Evolutionary conservation across 164 flowering plant species (phyloP).

Genomic region (Buxus sempervirens): DNA sequence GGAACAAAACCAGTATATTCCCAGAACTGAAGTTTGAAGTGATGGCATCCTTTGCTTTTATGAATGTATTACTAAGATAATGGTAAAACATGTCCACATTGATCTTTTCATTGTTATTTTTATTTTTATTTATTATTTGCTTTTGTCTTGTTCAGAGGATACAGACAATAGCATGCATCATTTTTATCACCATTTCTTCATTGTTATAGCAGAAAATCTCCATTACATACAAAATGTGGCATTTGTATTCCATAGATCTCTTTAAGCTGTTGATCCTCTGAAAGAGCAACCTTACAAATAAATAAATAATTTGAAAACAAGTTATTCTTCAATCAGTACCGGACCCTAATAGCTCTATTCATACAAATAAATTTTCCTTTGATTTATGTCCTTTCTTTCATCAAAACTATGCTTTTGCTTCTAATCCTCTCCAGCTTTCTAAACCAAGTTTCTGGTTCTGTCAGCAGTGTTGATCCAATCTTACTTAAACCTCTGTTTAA

Average conservation of each 20-base stretch:
- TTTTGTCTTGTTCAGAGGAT: not conserved
- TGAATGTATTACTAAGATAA: too few species aligned
- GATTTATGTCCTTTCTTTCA: not conserved
- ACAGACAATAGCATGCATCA: constrained; percentile 22
- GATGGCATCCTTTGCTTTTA: too few species aligned
- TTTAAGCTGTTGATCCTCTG: constrained; percentile 6
- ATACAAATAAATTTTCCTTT: not conserved
- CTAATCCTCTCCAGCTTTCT: constrained; percentile 17
- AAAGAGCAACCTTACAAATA: not conserved
- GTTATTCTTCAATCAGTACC: constrained; percentile 3
- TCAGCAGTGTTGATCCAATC: constrained; percentile 12
- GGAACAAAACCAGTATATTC: too few species aligned
- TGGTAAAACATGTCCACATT: too few species aligned
- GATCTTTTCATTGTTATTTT: too few species aligned
- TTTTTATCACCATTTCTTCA: not conserved
- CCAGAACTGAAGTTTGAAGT: too few species aligned
- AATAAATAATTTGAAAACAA: constrained; percentile 5
- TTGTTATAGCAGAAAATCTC: not conserved
- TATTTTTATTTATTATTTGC: too few species aligned
- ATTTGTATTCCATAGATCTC: not conserved
- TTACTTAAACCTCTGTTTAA: constrained; percentile 32
- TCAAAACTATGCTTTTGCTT: constrained; percentile 25
- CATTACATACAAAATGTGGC: constrained; percentile 10
- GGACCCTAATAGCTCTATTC: not conserved
- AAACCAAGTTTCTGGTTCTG: constrained; percentile 22